These are phyloP conservation scores for Serendipita indica DNA, from an alignment of 768 basidiomycete genomes.

Conservation along the genomic window DNA sequence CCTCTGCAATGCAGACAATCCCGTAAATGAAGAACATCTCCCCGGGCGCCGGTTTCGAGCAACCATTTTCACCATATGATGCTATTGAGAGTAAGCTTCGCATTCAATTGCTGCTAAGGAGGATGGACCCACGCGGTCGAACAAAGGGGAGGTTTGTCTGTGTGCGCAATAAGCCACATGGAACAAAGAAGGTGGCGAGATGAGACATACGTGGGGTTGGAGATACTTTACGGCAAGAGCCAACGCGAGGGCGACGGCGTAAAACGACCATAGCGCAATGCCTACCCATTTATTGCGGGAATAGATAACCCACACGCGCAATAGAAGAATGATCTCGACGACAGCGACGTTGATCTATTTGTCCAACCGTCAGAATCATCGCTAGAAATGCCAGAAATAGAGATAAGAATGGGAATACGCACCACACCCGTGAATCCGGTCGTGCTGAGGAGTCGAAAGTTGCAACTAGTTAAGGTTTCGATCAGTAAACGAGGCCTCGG, in stretches of 20 bases:
- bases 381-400: background rate
- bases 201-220: background rate
- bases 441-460: background rate
- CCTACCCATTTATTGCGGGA: background rate
- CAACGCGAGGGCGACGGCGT: background rate
- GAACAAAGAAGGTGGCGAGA: too few relatives aligned
- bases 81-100: background rate
- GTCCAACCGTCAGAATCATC: too few relatives aligned
- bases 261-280: background rate
- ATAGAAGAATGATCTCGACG: background rate
- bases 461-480: background rate
- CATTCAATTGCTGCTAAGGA: background rate
- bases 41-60: background rate
- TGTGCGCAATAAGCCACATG: too few relatives aligned
- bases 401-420: background rate
- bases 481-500: too few relatives aligned
- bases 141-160: constrained; percentile 5
- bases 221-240: constrained; percentile 3
- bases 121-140: background rate
- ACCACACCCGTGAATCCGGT: constrained; percentile 5
- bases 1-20: background rate
- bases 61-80: background rate
- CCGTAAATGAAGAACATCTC: constrained; percentile 10
- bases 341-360: constrained; percentile 3
- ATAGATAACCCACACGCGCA: constrained; percentile 1